Conservation (phyloP, 441 rosid species). For the Melastoma candidum region DNA sequence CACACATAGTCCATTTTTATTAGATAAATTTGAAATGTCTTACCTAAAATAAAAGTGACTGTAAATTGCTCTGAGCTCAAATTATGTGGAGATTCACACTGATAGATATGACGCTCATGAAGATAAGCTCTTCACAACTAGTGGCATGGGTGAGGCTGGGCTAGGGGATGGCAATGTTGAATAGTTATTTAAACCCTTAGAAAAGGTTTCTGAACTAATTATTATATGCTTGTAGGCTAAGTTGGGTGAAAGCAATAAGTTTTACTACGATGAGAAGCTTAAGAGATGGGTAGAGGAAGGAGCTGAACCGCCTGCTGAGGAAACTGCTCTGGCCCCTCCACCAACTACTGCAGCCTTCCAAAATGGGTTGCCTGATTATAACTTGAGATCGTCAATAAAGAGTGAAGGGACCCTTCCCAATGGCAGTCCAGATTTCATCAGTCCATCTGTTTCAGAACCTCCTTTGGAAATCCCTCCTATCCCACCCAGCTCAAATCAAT, state of each 20-base stretch:
- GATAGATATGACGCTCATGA: too few relatives aligned
- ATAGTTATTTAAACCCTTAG: too few relatives aligned
- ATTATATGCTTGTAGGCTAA: slow-evolving; percentile 54
- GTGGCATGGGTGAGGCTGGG: too few relatives aligned
- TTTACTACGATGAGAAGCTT: slow-evolving; percentile 88
- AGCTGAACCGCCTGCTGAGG: slow-evolving; percentile 76
- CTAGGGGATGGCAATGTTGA: too few relatives aligned
- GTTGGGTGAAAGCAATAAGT: slow-evolving; percentile 78
- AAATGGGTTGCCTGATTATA: slow-evolving; percentile 61
- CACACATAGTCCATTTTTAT: neutral
- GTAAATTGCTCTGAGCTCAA: too few relatives aligned
- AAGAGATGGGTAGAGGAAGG: slow-evolving; percentile 99
- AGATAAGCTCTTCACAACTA: too few relatives aligned
- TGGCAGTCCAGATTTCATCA: slow-evolving; percentile 34
- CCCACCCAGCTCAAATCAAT: slow-evolving; percentile 64
- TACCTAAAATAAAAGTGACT: too few relatives aligned
- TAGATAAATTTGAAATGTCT: too few relatives aligned
- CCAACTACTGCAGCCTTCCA: slow-evolving; percentile 54
- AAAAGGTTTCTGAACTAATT: neutral
- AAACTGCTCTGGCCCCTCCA: slow-evolving; percentile 74
- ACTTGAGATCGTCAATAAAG: slow-evolving; percentile 48
- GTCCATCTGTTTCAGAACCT: slow-evolving; percentile 37
- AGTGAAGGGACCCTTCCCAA: slow-evolving; percentile 35
- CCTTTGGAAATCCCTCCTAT: slow-evolving; percentile 72
- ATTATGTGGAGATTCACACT: too few relatives aligned